Evolutionary conservation across 257 asterid genomes (phyloP).

Genomic region (Plectranthus barbatus): DNA sequence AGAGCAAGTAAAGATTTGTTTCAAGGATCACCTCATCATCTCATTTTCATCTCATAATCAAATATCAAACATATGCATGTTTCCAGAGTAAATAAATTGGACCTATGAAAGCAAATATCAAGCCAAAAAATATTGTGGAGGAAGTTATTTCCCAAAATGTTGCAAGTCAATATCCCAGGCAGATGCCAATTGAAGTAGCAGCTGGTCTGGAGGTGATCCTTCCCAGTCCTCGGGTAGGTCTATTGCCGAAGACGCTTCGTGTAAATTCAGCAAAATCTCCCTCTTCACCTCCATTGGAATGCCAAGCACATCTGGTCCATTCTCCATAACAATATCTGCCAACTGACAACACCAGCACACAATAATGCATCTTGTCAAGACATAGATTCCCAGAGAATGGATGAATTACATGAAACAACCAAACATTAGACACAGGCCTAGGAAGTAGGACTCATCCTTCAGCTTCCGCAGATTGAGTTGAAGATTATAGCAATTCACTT

Average conservation of each 20-base stretch:
- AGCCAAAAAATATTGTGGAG: not conserved
- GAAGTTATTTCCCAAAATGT: slow-evolving; percentile 48
- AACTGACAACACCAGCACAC: slow-evolving; percentile 34
- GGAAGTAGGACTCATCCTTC: too few relatives aligned
- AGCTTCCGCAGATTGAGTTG: too few relatives aligned
- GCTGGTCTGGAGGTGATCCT: not conserved
- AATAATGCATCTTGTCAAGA: slow-evolving; percentile 2
- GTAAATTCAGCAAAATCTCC: slow-evolving; percentile 68
- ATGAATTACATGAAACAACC: too few relatives aligned
- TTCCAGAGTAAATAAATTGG: not conserved
- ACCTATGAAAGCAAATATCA: slow-evolving; percentile 3
- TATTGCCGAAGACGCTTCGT: slow-evolving; percentile 48
- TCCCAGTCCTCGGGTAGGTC: slow-evolving; percentile 83
- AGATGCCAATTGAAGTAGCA: slow-evolving; percentile 58
- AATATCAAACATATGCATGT: slow-evolving; percentile 4
- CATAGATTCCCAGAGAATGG: not conserved
- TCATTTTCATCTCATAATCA: not conserved
- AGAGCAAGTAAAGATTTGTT: not conserved
- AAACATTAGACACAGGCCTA: too few relatives aligned
- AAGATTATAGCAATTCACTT: not conserved
- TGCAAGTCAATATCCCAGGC: slow-evolving; percentile 87
- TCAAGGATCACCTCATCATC: not conserved
- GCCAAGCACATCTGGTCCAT: slow-evolving; percentile 47
- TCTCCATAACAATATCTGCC: slow-evolving; percentile 63
- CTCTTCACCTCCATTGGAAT: slow-evolving; percentile 66